Evolutionary conservation across 768 basidiomycete species (phyloP).

Genomic region (Trametes punicea): DNA sequence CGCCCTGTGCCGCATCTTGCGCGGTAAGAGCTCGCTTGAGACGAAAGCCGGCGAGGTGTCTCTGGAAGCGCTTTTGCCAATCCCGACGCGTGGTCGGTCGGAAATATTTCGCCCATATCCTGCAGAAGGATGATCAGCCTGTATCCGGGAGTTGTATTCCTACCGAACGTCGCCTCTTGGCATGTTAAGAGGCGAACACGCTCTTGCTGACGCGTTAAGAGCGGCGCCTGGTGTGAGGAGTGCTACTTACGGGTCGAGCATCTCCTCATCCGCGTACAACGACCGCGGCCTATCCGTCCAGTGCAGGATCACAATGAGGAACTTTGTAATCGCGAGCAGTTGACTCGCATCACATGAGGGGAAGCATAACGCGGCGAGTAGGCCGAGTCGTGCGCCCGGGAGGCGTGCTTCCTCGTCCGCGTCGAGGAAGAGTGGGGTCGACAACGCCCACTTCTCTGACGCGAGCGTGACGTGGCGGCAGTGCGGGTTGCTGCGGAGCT

Average conservation of each 20-base stretch:
- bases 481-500: conserved; percentile 26
- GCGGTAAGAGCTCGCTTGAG: conserved; percentile 33
- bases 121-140: conserved; percentile 22
- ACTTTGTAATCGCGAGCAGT: conserved; percentile 44
- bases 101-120: conserved; percentile 38
- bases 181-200: conserved; percentile 3
- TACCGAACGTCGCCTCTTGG: not conserved
- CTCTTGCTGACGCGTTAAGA: not conserved
- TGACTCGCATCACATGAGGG: conserved; percentile 57
- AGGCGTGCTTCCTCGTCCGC: conserved; percentile 20
- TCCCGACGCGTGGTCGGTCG: conserved; percentile 30
- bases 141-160: no score
- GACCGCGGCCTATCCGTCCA: conserved; percentile 14
- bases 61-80: conserved; percentile 44
- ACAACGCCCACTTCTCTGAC: conserved; percentile 24
- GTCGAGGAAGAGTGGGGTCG: conserved; percentile 17
- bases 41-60: conserved; percentile 33
- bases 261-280: conserved; percentile 24
- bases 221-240: not conserved
- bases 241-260: conserved; percentile 21
- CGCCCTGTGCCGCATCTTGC: conserved; percentile 25
- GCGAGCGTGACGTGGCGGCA: conserved; percentile 23
- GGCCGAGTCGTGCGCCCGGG: conserved; percentile 39
- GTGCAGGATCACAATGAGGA: conserved; percentile 12
- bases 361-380: conserved; percentile 57